These are phyloP conservation scores for Metschnikowia kofuensis DNA, from an alignment of 805 yeast genomes.

Conservation along the genomic window DNA sequence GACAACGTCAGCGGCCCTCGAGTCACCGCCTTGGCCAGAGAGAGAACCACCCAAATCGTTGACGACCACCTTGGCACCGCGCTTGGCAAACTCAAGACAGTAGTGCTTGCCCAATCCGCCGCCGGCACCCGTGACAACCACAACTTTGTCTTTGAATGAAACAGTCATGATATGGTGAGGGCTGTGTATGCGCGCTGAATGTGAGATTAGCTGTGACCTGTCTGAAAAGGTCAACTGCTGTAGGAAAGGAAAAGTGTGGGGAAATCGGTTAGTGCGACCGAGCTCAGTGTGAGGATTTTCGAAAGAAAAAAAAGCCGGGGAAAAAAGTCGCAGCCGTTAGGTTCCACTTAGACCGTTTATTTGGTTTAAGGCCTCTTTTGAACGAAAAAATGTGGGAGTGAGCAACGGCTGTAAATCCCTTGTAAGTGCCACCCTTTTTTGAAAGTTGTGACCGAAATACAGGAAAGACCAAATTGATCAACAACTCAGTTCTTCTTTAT, in stretches of 20 bases:
- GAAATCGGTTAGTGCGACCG: not conserved
- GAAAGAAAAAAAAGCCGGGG: not conserved
- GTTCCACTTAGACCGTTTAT: too few relatives aligned
- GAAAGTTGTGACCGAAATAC: not conserved
- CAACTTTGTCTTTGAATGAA: constrained; percentile 77
- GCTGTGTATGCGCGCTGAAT: not conserved
- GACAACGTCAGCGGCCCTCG: constrained; percentile 81
- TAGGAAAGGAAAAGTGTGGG: not conserved
- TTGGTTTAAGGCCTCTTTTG: not conserved
- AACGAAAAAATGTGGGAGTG: not conserved
- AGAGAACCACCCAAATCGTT: constrained; percentile 90
- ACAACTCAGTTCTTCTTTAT: not conserved
- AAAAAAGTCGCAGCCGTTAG: not conserved
- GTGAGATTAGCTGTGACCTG: not conserved
- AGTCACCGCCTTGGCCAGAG: constrained; percentile 66
- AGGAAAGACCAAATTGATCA: not conserved
- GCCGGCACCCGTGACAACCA: constrained; percentile 94
- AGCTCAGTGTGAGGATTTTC: not conserved
- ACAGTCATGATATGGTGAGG: constrained; percentile 13
- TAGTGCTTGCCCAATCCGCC: constrained; percentile 93
- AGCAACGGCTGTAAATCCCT: not conserved
- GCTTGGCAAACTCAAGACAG: constrained; percentile 79
- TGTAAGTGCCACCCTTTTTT: too few relatives aligned
- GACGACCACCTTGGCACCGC: constrained; percentile 95
- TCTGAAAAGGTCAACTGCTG: not conserved